Conservation (phyloP, 768 basidiomycete species). For the Pleurotus sapidus region DNA sequence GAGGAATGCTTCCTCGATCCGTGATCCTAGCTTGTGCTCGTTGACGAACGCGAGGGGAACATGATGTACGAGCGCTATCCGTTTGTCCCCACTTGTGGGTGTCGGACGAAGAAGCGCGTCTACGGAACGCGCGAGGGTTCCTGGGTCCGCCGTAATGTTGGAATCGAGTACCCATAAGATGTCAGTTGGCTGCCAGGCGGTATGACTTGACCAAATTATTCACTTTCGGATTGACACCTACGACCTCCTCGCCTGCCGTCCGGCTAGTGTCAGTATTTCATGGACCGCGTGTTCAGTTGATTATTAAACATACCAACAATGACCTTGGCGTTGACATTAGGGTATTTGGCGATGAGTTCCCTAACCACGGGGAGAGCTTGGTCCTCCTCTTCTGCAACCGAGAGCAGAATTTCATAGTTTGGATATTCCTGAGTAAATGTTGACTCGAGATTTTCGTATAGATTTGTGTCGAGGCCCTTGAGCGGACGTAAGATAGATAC, state of each 20-base stretch:
- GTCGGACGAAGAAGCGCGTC: slow-evolving; percentile 56
- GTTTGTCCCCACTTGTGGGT: slow-evolving; percentile 31
- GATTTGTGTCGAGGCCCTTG: slow-evolving; percentile 92
- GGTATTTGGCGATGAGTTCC: slow-evolving; percentile 77
- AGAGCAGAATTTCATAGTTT: slow-evolving; percentile 88
- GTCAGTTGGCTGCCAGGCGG: slow-evolving; percentile 74
- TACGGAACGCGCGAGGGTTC: slow-evolving; percentile 82
- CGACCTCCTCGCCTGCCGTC: slow-evolving; percentile 66
- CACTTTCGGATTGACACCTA: slow-evolving; percentile 96
- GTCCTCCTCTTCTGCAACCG: slow-evolving; percentile 85
- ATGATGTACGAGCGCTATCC: slow-evolving; percentile 90
- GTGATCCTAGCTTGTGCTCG: slow-evolving; percentile 70
- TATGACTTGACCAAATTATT: slow-evolving; percentile 93
- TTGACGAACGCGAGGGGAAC: slow-evolving; percentile 85
- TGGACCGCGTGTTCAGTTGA: background rate
- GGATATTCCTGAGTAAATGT: slow-evolving; percentile 91
- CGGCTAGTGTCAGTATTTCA: background rate
- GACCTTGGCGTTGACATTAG: slow-evolving; percentile 66
- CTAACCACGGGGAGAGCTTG: slow-evolving; percentile 83
- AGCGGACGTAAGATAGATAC: slow-evolving; percentile 94
- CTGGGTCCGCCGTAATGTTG: slow-evolving; percentile 77
- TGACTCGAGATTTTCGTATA: slow-evolving; percentile 95
- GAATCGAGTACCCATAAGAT: slow-evolving; percentile 97
- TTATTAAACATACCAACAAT: slow-evolving; percentile 60
- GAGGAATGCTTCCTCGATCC: slow-evolving; percentile 89